Evolutionary conservation across 75 land plant genomes (phyloP).

Genomic region (Selaginella moellendorffii): DNA sequence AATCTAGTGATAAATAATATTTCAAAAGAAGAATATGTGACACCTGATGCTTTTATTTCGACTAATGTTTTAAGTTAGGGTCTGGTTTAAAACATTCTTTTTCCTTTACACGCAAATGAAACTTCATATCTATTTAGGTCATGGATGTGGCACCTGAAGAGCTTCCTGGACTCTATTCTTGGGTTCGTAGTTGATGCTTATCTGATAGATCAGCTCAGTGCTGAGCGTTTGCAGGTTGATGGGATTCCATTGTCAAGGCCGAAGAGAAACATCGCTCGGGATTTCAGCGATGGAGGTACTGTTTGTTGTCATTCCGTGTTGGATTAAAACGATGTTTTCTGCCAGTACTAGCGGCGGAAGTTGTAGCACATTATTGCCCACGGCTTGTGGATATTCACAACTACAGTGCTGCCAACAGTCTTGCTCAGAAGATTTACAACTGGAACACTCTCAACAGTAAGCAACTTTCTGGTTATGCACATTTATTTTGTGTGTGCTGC

Average conservation of each 20-base stretch:
- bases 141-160: conserved; percentile 35
- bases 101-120: no score
- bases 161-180: conserved; percentile 29
- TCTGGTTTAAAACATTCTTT: no score
- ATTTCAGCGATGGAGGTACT: conserved; percentile 35
- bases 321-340: neutral
- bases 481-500: neutral
- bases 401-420: conserved; percentile 35
- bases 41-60: no score
- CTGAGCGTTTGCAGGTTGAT: conserved; percentile 23
- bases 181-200: conserved; percentile 15
- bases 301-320: neutral
- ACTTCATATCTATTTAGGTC: no score
- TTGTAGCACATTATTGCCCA: conserved; percentile 34
- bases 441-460: conserved; percentile 34
- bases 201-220: neutral
- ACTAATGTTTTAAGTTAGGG: no score
- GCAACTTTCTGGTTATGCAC: neutral
- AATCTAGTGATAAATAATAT: no score
- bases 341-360: conserved; percentile 35
- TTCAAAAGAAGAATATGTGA: no score
- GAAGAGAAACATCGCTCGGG: conserved; percentile 31
- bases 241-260: conserved; percentile 36
- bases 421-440: conserved; percentile 33
- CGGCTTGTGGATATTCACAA: conserved; percentile 30